phyloP scores from a whole-genome alignment of 1,284 basidiomycete species.

The Trichosporon faecale region DNA sequence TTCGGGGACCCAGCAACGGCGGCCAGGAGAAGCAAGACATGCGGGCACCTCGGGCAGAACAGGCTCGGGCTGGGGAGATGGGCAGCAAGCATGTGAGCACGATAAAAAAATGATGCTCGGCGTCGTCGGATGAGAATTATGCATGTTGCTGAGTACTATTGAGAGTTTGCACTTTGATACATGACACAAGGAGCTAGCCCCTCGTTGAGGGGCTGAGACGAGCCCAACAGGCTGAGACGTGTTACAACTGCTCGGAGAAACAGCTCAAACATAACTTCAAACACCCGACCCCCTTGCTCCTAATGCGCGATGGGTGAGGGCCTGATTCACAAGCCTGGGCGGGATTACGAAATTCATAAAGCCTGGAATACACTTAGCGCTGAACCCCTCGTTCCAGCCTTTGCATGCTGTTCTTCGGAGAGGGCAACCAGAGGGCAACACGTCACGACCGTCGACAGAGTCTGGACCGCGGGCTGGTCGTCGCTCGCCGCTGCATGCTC shows the following conservation, averaged over 20 bases:
- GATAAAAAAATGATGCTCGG: background rate
- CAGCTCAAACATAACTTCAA: background rate
- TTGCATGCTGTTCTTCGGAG: background rate
- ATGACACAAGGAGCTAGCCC: background rate
- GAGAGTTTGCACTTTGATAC: background rate
- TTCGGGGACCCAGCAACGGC: background rate
- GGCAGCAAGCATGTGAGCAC: background rate
- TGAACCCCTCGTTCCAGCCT: background rate
- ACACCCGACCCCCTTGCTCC: background rate
- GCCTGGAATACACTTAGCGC: background rate
- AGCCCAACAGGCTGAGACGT: conserved; percentile 1
- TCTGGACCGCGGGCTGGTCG: background rate
- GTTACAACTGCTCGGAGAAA: conserved; percentile 1
- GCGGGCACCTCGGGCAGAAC: background rate
- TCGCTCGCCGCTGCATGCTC: no score
- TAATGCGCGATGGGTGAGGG: background rate
- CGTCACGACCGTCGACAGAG: background rate
- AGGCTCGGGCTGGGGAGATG: background rate
- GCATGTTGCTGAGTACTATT: background rate
- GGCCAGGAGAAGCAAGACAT: background rate
- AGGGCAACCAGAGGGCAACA: background rate
- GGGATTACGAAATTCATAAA: background rate
- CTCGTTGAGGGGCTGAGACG: background rate
- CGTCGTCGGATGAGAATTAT: background rate
- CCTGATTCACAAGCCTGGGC: background rate